These are phyloP conservation scores for Madurella fahalii DNA, from an alignment of 2,329 filamentous ascomycete genomes.

Conservation along the genomic window DNA sequence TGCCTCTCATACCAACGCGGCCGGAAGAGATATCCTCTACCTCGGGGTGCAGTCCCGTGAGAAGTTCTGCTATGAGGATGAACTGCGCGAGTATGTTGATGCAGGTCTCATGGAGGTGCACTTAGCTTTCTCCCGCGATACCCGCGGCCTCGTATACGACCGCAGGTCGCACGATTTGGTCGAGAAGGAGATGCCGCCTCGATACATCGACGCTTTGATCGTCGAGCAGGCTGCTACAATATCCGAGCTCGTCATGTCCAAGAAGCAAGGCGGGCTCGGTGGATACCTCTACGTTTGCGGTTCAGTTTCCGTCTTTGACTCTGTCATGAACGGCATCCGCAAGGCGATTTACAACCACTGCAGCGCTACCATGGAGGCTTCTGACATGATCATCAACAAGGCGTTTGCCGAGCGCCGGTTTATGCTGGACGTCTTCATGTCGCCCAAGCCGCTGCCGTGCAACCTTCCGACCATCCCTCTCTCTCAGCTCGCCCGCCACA, in stretches of 20 bases:
- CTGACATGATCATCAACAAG: constrained; percentile 47
- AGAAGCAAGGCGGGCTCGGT: constrained; percentile 49
- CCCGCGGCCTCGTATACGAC: constrained; percentile 45
- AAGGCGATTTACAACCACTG: constrained; percentile 52
- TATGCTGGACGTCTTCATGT: constrained; percentile 57
- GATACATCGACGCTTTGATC: constrained; percentile 51
- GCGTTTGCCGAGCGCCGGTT: constrained; percentile 53
- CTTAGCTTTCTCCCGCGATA: constrained; percentile 50
- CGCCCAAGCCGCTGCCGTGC: constrained; percentile 48
- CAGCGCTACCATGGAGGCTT: constrained; percentile 48
- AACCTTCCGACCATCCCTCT: constrained; percentile 47
- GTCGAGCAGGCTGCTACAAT: constrained; percentile 47
- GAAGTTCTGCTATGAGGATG: constrained; percentile 48
- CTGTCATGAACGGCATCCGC: constrained; percentile 53
- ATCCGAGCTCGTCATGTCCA: constrained; percentile 54
- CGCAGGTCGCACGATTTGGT: constrained; percentile 39
- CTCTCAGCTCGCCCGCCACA: constrained; percentile 47
- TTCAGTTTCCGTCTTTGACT: constrained; percentile 47
- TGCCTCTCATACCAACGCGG: constrained; percentile 29
- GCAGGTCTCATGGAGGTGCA: constrained; percentile 49
- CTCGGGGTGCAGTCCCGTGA: constrained; percentile 50
- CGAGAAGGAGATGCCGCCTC: constrained; percentile 45
- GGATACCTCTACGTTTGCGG: constrained; percentile 48
- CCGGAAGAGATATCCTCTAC: constrained; percentile 46
- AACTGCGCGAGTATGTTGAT: constrained; percentile 43